Base-by-base conservation (phyloP, 1,284 basidiomycete species). In the Ustilago vetiveriae region DNA sequence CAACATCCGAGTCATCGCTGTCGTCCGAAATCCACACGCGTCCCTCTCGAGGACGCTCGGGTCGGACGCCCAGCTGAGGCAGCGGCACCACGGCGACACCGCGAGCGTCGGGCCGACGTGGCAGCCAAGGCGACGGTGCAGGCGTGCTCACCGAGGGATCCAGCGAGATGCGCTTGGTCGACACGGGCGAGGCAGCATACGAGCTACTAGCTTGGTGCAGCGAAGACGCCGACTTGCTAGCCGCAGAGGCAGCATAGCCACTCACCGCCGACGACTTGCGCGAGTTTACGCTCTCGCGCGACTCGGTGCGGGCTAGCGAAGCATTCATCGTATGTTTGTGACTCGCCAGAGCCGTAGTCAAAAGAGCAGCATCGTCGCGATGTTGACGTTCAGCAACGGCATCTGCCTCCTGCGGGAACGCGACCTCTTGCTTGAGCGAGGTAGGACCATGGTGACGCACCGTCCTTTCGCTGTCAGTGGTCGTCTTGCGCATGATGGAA, bases 11-110 rank as follows among this genome's bases (percentile, higher is more conserved):
- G 14, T 56, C 63, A 43, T 76, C 74, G 40, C 48, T 54, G 43
- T 69, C 74, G 48, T 76, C 73, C 19, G n/a, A 62, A 24, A 53
- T 55, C 79, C 77, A 79, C 19, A 77, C 68, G 3, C 77, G 62
- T 3, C 79, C 79, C 42, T 81, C 79, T 37, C 53, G 71, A 17
- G 79, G 79, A 16, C 72, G 67, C n/a, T 68, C 59, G 5, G 79
- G 79, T 7, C 79, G 74, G 13, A 64, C 54, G 19, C 79, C 79
- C 4, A 81, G 71, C 62, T 81, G 72, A 3, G 76, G 75, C 38
- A 81, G 47, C 14, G 78, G 79, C 9, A 80, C 79, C 19, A 81
- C 76, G 6, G 63, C 46, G 7, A 75, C 60, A 23, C 79, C 79
- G 23, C 66, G 58, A 0, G 78, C 79, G 44, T 81, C 79, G 2